phyloP scores from a whole-genome alignment of 2,329 filamentous ascomycete species.

The Exophiala calicioides region DNA sequence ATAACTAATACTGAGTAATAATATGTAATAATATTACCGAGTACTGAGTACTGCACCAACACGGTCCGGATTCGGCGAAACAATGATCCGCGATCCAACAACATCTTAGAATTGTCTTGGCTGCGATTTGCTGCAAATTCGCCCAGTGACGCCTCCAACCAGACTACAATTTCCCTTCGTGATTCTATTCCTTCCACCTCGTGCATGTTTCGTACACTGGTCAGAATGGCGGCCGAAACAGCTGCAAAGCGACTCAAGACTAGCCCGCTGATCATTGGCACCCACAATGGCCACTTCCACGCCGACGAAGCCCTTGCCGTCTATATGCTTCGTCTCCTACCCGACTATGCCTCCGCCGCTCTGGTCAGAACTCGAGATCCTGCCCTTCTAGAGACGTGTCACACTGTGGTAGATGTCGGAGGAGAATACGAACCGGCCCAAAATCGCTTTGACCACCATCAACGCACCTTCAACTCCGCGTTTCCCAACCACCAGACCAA shows the following conservation, averaged over 20 bases:
- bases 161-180: too few species aligned
- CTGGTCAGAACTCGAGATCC: slow-evolving; percentile 89
- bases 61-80: neutral
- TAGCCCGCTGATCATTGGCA: slow-evolving; percentile 73
- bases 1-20: too few species aligned
- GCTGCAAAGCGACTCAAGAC: slow-evolving; percentile 84
- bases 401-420: slow-evolving; percentile 97
- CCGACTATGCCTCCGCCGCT: slow-evolving; percentile 70
- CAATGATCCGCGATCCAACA: neutral
- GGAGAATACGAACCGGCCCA: slow-evolving; percentile 78
- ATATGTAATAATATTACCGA: too few species aligned
- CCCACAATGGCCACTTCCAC: slow-evolving; percentile 98
- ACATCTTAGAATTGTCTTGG: slow-evolving; percentile 4
- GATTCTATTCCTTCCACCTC: too few species aligned
- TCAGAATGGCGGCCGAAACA: slow-evolving; percentile 65
- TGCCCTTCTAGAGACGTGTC: slow-evolving; percentile 72
- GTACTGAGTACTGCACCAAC: too few species aligned
- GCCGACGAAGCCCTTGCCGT: slow-evolving; percentile 97
- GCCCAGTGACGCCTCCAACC: too few species aligned
- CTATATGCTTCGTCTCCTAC: slow-evolving; percentile 88
- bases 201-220: slow-evolving; percentile 44
- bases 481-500: slow-evolving; percentile 85
- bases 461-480: slow-evolving; percentile 81
- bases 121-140: neutral
- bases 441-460: slow-evolving; percentile 95